Percentiles rank a stretch among this genome's conserved stretches.
Conservation (phyloP, 2,329 filamentous ascomycete species). For the Cladosporium sp. region DNA sequence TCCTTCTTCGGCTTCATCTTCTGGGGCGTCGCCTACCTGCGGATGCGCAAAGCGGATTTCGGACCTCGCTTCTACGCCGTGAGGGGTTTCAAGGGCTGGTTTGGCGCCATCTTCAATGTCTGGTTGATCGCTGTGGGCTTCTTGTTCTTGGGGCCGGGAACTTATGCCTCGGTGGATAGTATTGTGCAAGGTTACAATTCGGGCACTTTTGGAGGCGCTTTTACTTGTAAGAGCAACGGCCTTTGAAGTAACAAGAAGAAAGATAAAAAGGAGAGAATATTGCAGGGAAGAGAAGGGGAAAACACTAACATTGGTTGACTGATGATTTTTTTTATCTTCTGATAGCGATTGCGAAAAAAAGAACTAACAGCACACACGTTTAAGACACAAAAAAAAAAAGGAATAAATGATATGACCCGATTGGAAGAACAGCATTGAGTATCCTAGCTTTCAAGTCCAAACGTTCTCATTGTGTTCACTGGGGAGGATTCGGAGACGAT, state of each 20-base stretch:
- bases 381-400: too few relatives aligned
- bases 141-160: conserved; percentile 78
- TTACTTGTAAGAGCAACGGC: conserved; percentile 68
- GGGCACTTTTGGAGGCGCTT: conserved; percentile 64
- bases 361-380: too few relatives aligned
- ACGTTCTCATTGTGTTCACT: too few relatives aligned
- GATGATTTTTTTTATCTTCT: too few relatives aligned
- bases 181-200: conserved; percentile 69
- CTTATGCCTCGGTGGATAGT: conserved; percentile 68
- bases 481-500: too few relatives aligned
- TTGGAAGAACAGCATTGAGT: too few relatives aligned
- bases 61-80: conserved; percentile 50
- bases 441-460: too few relatives aligned
- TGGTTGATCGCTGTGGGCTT: conserved; percentile 69
- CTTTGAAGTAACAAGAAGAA: conserved; percentile 13
- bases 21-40: conserved; percentile 77
- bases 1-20: conserved; percentile 96
- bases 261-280: neutral
- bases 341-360: too few relatives aligned
- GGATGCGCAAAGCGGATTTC: conserved; percentile 66
- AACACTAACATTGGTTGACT: too few relatives aligned
- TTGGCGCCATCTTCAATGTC: conserved; percentile 64
- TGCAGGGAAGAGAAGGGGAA: too few relatives aligned
- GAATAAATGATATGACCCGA: too few relatives aligned
- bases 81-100: conserved; percentile 49